phyloP scores from a whole-genome alignment of 768 basidiomycete species.

The Leccinum longicurvipes region DNA sequence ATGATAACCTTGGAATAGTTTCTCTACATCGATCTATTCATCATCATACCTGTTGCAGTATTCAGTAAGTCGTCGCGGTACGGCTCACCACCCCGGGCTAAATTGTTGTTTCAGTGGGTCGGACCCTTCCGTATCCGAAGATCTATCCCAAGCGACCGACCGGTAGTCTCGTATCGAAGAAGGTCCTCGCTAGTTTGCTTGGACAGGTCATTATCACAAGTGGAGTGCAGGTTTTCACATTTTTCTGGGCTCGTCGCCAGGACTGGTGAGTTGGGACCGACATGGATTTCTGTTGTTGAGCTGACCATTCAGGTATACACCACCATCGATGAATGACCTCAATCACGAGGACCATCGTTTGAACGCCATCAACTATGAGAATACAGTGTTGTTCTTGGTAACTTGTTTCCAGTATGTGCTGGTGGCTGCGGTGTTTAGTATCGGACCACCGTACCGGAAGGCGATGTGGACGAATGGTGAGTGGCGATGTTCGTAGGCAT shows the following conservation, averaged over 20 bases:
- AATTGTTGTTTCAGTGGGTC: slow-evolving; percentile 66
- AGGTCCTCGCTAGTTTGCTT: slow-evolving; percentile 88
- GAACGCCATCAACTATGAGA: slow-evolving; percentile 86
- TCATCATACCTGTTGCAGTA: slow-evolving; percentile 96
- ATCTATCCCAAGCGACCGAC: slow-evolving; percentile 92
- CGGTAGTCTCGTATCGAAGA: slow-evolving; percentile 92
- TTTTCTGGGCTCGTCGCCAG: slow-evolving; percentile 83
- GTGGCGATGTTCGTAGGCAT: slow-evolving; percentile 20
- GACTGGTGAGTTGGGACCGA: slow-evolving; percentile 55
- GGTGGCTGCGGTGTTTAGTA: slow-evolving; percentile 95
- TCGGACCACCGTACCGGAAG: slow-evolving; percentile 94
- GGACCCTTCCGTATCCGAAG: slow-evolving; percentile 84
- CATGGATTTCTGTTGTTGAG: background rate
- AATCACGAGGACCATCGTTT: slow-evolving; percentile 63
- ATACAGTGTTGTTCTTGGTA: slow-evolving; percentile 85
- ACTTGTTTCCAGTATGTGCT: slow-evolving; percentile 99
- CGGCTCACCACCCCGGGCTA: background rate
- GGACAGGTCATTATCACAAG: slow-evolving; percentile 90
- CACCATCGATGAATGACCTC: slow-evolving; percentile 51
- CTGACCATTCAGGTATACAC: slow-evolving; percentile 60
- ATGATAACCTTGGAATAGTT: slow-evolving; percentile 51
- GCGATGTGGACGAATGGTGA: slow-evolving; percentile 93
- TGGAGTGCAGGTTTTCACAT: slow-evolving; percentile 80
- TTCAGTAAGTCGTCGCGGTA: slow-evolving; percentile 62
- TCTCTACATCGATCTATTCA: slow-evolving; percentile 95